Conservation (phyloP, 805 yeast species). For the Komagataella kurtzmanii region DNA sequence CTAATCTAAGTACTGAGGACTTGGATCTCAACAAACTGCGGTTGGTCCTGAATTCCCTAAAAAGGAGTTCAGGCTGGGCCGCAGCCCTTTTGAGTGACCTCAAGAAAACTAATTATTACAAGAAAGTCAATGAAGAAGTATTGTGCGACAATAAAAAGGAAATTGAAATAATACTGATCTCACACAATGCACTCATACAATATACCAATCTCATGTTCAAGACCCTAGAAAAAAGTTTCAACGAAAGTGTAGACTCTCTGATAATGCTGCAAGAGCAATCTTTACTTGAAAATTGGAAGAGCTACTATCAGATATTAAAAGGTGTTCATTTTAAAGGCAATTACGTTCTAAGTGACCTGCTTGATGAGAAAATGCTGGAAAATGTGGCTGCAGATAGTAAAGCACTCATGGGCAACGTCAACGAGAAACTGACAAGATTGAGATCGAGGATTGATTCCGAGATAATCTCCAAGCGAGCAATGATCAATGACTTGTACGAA, state of each 20-base stretch:
- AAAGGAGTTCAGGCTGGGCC: conserved; percentile 25
- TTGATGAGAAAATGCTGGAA: conserved; percentile 17
- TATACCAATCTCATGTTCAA: conserved; percentile 32
- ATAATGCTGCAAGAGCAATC: conserved; percentile 26
- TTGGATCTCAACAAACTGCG: conserved; percentile 20
- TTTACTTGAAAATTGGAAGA: conserved; percentile 27
- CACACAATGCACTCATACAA: conserved; percentile 36
- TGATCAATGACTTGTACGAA: conserved; percentile 28
- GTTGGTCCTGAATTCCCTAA: conserved; percentile 21
- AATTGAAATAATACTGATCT: conserved; percentile 31
- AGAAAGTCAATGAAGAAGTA: conserved; percentile 4
- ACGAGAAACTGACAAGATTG: conserved; percentile 14
- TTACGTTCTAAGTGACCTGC: conserved; percentile 9
- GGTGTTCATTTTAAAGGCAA: conserved; percentile 9
- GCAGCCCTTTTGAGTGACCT: conserved; percentile 21
- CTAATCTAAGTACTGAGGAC: not conserved
- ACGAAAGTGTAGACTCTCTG: conserved; percentile 18
- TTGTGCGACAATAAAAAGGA: conserved; percentile 11
- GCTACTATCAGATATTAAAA: conserved; percentile 15
- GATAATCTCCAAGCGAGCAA: conserved; percentile 19
- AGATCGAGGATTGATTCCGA: conserved; percentile 22
- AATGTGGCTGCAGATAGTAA: conserved; percentile 5
- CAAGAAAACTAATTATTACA: conserved; percentile 11
- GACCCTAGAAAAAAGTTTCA: conserved; percentile 25
- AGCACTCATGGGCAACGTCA: conserved; percentile 7